These are phyloP conservation scores for Saccharomycopsis oosterbeekiorum DNA, from an alignment of 805 yeast genomes.

Conservation along the genomic window DNA sequence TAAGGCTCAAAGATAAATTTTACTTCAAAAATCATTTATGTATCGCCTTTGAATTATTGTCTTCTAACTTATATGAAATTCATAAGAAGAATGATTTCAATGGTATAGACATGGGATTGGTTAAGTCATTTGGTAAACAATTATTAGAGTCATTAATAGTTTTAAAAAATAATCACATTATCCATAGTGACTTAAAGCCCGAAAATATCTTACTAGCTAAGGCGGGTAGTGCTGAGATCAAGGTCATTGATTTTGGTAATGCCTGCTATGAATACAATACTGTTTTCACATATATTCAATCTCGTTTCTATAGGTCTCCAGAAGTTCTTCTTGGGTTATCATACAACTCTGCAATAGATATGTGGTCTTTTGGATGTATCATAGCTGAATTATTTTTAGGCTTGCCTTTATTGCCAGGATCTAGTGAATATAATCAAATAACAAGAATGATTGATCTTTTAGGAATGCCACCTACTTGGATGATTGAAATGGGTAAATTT, in stretches of 20 bases:
- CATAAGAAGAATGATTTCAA: conserved; percentile 89
- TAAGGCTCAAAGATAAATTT: conserved; percentile 77
- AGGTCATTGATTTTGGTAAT: conserved; percentile 92
- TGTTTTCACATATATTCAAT: conserved; percentile 83
- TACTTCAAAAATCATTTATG: conserved; percentile 90
- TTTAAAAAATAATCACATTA: conserved; percentile 71
- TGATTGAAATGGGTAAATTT: conserved; percentile 92
- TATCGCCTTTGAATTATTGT: conserved; percentile 80
- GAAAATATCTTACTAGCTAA: conserved; percentile 79
- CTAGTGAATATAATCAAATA: conserved; percentile 86
- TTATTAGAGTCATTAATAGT: conserved; percentile 71
- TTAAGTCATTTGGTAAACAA: conserved; percentile 70
- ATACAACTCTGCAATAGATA: conserved; percentile 85
- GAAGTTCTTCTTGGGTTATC: conserved; percentile 90
- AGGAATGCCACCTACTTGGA: conserved; percentile 88
- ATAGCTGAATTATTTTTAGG: conserved; percentile 87
- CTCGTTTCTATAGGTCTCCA: conserved; percentile 89
- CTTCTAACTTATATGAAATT: conserved; percentile 82
- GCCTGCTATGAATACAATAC: conserved; percentile 91
- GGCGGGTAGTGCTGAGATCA: conserved; percentile 76
- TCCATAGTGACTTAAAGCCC: conserved; percentile 96
- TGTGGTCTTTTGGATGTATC: conserved; percentile 96
- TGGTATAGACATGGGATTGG: conserved; percentile 74
- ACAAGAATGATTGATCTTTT: conserved; percentile 72
- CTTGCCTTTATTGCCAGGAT: conserved; percentile 88